Base-by-base conservation (phyloP, 208 protist species). In the Leishmania major region DNA sequence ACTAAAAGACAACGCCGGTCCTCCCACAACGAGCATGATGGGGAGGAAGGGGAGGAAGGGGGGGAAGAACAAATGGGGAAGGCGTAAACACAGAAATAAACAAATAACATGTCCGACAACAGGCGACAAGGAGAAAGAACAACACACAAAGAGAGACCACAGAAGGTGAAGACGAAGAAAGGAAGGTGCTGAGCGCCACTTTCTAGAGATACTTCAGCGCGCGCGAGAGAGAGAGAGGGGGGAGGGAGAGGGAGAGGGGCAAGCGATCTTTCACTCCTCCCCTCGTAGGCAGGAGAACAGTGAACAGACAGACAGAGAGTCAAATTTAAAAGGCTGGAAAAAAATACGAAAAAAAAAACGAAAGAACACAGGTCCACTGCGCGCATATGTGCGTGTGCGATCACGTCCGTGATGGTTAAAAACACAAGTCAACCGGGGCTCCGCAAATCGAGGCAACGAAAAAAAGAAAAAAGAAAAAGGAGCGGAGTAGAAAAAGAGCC, bases 311-410 rank as follows among this genome's bases (percentile, higher is more conserved):
- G 2, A 22, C n/a, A 40, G 31, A 17, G 25, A 62, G 25, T 31
- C 51, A 10, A 64, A 35, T 69, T 69, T 31, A 28, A 64, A 35
- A 28, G 55, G 55, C 25, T 8, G 19, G 6, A 40, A 40, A 72
- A 69, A 40, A 28, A 10, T 15, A 69, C 7, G 37, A 1, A 0
- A 15, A 69, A 17, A 43, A 43, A 69, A 22, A 22, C 0, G 37
- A 28, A 47, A 17, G 40, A 72, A 72, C 15, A 25, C 1, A 47
- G 22, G 11, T 47, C 49, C 67, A 72, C 67, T 13, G 37, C 67
- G 67, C 67, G 31, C 40, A 17, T 72, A 72, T 72, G 67, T 37
- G 67, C 67, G 40, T 43, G 67, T 72, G 43, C 40, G 67, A 72
- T 72, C 40, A 72, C 35, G 67, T 72, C 31, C 22, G 13, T 49